Evolutionary conservation across 345 rosid species (phyloP).

Genomic region (Linum tenue): DNA sequence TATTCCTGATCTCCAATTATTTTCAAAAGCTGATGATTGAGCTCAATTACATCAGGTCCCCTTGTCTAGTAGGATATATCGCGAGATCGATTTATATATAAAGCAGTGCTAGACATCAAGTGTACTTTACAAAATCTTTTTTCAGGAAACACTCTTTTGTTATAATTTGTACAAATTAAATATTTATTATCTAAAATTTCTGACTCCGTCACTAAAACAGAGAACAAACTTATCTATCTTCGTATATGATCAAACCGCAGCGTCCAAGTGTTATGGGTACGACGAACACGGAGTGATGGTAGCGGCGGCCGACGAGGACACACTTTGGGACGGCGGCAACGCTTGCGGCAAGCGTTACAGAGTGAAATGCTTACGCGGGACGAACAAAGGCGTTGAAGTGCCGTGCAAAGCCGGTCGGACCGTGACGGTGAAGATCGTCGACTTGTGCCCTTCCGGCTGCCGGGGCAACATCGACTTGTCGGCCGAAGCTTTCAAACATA

Average conservation of each 20-base stretch:
- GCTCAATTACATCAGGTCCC: too few species aligned
- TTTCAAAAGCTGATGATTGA: too few species aligned
- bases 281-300: conserved; percentile 15
- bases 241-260: not conserved
- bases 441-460: conserved; percentile 1
- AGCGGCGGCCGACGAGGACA: conserved; percentile 11
- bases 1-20: too few species aligned
- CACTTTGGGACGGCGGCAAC: conserved; percentile 1
- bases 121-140: too few species aligned
- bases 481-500: conserved; percentile 14
- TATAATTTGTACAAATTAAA: too few species aligned
- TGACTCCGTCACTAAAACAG: too few species aligned
- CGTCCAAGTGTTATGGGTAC: conserved; percentile 15
- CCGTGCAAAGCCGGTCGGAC: conserved; percentile 9
- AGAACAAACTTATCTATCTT: too few species aligned
- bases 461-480: conserved; percentile 18
- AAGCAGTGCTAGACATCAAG: too few species aligned
- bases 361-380: conserved; percentile 12
- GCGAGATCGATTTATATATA: too few species aligned
- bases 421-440: conserved; percentile 3
- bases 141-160: too few species aligned
- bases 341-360: conserved; percentile 15
- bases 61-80: too few species aligned
- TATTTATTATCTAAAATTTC: too few species aligned
- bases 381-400: conserved; percentile 3